Base-by-base conservation (phyloP, 2,329 filamentous ascomycete species). In the Fusarium oxysporum region DNA sequence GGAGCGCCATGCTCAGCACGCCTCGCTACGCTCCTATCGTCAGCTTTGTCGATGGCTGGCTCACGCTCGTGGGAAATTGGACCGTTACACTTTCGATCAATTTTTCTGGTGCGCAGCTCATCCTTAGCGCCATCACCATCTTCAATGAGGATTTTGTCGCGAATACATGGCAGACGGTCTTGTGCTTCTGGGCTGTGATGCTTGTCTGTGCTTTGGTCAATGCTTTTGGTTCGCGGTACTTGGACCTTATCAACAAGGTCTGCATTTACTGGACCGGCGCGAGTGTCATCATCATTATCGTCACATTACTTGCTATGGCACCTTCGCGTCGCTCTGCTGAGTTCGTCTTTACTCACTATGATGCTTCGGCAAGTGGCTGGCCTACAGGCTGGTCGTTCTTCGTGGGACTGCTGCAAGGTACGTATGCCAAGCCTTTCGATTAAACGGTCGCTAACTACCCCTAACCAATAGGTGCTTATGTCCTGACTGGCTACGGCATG, bases 21-120 rank as follows among this genome's bases (percentile, higher is more conserved):
- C 86, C 86, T 72, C 82, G 81, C 55, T 92, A 88, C 85, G 88
- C 89, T 32, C 89, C 90, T 0, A 80, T 90, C 30, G 86, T 93
- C 40, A 92, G 90, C 53, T 94, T 92, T 85, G 87, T 92, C 67
- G 93, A 92, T 5, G 92, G 92, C 50, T 94, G 92, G 92, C 92
- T 92, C 74, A 92, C 90, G 70, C 88, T 91, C 59, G 91, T 91
- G 38, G 92, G 91, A 50, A 93, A 92, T 89, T 91, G 92, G 76
- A 90, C 90, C 33, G 83, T 94, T 51, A 91, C 90, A 3, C 89
- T 92, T 40, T 92, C 91, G 2, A 92, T 91, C 68, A 92, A 92
- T n/a, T 87, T 93, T 47, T 86, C 93, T 9, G 92, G 91, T 47
- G 92, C 90, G 66, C 88, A 92, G 78, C 86, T 94, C 56, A 89